Base-by-base conservation (phyloP, 129 eudicot genomes). In the Sambucus nigra region DNA sequence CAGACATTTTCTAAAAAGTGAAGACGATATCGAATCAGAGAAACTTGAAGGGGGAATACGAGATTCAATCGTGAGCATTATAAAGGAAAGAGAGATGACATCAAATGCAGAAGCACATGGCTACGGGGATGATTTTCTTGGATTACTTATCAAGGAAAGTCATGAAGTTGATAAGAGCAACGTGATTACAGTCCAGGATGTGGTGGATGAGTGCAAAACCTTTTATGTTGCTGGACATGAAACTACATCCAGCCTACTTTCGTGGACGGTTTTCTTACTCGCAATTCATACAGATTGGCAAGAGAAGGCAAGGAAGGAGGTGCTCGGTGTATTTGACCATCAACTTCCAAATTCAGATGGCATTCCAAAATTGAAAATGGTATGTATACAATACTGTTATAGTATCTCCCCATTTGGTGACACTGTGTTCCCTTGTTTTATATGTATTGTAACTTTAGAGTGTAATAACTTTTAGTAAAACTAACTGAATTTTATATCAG, bases 211-310 rank as follows among this genome's bases (percentile, higher is more conserved):
- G 74, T 63, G 73, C 74, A 84, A 59, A 60, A 55, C 81, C 2
- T 33, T 84, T 27, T 84, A 84, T 10, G 68, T 58, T 16, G 88
- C 79, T 22, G 94, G 88, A 20, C 94, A 84, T 53, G 67, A 59
- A 18, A 84, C 94, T 11, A 76, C 68, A 10, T 63, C 76, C 46
- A 68, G 44, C 61, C 68, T 84, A 55, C 83, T 84, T 9, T 53
- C 76, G 5, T 84, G 87, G 87, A 73, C 59, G 19, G 55, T 71
- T 60, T 47, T 79, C 23, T 84, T 79, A 40, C 76, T 79, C 14
- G 88, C 79, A 45, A 51, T 70, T 49, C 73, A 84, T 45, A 70
- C 67, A 12, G 94, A 79, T 24, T 84, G 94, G 94, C 94, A 84
- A 74, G 84, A 84, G 26, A 68, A 61, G 31, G 94, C 84, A 21